Evolutionary conservation across 495 filamentous ascomycete species (phyloP).

Genomic region (Aspergillus coremiiformis): DNA sequence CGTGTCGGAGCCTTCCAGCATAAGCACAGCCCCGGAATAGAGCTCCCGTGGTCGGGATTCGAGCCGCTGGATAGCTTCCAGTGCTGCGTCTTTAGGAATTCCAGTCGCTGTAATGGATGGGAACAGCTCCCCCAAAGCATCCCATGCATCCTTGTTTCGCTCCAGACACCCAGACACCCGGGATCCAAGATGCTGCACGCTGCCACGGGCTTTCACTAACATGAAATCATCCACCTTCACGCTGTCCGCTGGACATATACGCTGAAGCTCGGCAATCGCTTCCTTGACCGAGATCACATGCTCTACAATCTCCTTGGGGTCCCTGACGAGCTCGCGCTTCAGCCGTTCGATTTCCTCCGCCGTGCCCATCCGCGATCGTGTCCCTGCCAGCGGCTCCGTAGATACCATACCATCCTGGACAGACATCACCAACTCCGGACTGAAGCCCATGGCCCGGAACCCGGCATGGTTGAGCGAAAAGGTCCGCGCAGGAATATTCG

Average conservation of each 20-base stretch:
- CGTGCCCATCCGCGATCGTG: conserved; percentile 4
- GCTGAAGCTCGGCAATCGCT: conserved; percentile 10
- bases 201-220: conserved; percentile 10
- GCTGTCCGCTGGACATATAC: conserved; percentile 4
- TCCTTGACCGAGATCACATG: conserved; percentile 15
- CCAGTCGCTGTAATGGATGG: conserved; percentile 17
- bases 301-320: conserved; percentile 15
- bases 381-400: conserved; percentile 16
- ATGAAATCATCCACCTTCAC: conserved; percentile 14
- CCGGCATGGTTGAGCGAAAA: conserved; percentile 12
- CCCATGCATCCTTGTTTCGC: conserved; percentile 11
- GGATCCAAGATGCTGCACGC: conserved; percentile 18
- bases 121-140: conserved; percentile 12
- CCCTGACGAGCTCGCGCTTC: conserved; percentile 4
- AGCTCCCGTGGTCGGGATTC: conserved; percentile 12
- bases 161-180: conserved; percentile 10
- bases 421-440: conserved; percentile 17
- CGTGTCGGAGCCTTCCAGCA: conserved; percentile 5
- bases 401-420: conserved; percentile 5
- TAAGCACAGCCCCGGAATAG: conserved; percentile 16
- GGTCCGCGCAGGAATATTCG: conserved; percentile 9
- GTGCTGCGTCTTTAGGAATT: conserved; percentile 11
- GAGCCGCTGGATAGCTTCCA: conserved; percentile 12
- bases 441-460: conserved; percentile 13
- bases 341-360: conserved; percentile 2